phyloP scores from a whole-genome alignment of 495 filamentous ascomycete genomes.

The Penicillium turbatum region DNA sequence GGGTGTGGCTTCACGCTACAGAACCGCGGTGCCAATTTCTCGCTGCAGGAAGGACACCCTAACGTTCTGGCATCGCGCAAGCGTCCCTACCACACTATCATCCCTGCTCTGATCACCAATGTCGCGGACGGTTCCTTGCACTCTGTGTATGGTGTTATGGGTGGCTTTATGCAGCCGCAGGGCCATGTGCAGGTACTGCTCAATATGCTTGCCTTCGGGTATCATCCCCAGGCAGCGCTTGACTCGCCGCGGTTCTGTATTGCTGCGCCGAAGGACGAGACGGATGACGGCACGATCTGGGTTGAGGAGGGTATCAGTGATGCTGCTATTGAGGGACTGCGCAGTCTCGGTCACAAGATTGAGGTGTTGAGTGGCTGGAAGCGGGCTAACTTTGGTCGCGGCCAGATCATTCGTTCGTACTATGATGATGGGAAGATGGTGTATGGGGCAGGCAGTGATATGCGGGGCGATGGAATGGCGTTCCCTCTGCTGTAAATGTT shows the following conservation, averaged over 20 bases:
- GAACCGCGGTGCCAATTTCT: constrained; percentile 88
- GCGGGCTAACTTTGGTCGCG: constrained; percentile 77
- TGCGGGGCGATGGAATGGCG: constrained; percentile 81
- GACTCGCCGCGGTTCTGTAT: constrained; percentile 88
- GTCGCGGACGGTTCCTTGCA: constrained; percentile 66
- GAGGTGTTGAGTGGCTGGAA: constrained; percentile 61
- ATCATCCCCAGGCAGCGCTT: constrained; percentile 81
- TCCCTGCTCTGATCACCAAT: constrained; percentile 85
- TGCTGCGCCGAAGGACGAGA: constrained; percentile 56
- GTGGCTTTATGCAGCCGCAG: constrained; percentile 98
- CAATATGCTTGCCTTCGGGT: constrained; percentile 82
- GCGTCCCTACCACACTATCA: constrained; percentile 96
- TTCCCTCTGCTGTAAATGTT: constrained; percentile 46
- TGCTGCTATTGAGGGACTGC: constrained; percentile 61
- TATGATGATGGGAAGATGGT: constrained; percentile 63
- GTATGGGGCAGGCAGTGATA: constrained; percentile 84
- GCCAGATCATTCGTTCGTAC: constrained; percentile 82
- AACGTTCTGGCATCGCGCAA: constrained; percentile 80
- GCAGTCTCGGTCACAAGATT: constrained; percentile 67
- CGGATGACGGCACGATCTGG: constrained; percentile 57
- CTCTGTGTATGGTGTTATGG: constrained; percentile 92
- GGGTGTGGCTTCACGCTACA: constrained; percentile 90
- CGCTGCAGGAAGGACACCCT: constrained; percentile 60
- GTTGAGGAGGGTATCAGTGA: constrained; percentile 81
- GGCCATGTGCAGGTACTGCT: constrained; percentile 93